These are phyloP conservation scores for Forsythia viridissima DNA, from an alignment of 257 asterid species.

Conservation along the genomic window DNA sequence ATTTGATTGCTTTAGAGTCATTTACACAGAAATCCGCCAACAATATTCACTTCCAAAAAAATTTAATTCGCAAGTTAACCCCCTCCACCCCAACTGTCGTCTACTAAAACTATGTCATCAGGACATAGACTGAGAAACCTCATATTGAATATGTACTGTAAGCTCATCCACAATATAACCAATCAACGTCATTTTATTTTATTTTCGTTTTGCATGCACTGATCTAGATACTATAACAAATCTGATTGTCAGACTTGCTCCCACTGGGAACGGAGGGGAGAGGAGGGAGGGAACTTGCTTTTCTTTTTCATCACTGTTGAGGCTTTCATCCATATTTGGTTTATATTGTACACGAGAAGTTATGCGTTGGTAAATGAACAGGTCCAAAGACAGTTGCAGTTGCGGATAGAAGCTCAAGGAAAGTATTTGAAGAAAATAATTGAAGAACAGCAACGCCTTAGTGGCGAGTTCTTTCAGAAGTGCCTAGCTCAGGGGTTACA, in stretches of 20 bases:
- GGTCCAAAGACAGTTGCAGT: conserved; percentile 96
- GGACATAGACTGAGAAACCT: background rate
- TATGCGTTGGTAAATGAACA: conserved; percentile 23
- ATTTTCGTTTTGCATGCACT: background rate
- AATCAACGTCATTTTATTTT: no score
- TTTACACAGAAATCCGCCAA: no score
- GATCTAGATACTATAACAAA: background rate
- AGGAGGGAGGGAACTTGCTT: background rate
- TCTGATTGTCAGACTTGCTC: background rate
- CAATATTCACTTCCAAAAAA: no score
- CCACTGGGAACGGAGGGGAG: background rate
- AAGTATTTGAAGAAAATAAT: conserved; percentile 91
- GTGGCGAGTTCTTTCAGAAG: conserved; percentile 68
- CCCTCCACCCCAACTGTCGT: no score
- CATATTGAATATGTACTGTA: background rate
- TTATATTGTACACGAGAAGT: background rate
- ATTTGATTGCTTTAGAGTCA: no score
- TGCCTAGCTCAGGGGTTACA: conserved; percentile 47
- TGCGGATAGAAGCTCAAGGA: conserved; percentile 97
- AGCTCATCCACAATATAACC: background rate
- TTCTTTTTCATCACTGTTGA: background rate
- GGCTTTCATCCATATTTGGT: background rate
- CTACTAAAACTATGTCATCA: background rate
- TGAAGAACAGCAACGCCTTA: conserved; percentile 87
- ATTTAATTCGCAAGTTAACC: no score